phyloP scores from a whole-genome alignment of 1,139 yeast genomes.

The Geotrichum klebahnii region DNA sequence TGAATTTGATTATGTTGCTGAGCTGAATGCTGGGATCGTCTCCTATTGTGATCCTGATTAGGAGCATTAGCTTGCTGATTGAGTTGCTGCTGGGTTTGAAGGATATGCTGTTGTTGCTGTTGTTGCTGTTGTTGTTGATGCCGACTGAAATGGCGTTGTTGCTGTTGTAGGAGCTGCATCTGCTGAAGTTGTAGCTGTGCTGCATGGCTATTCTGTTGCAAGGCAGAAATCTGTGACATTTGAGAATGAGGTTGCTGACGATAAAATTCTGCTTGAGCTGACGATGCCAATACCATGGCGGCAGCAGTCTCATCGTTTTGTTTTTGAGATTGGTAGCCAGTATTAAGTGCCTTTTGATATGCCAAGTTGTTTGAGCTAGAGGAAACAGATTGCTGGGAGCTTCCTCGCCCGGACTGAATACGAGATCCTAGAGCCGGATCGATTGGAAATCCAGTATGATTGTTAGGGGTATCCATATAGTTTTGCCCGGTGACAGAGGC shows the following conservation, averaged over 20 bases:
- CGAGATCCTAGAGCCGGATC: constrained; percentile 22
- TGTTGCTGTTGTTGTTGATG: constrained; percentile 4
- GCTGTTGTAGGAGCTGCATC: constrained; percentile 13
- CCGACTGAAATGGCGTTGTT: constrained; percentile 14
- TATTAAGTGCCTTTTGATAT: constrained; percentile 1
- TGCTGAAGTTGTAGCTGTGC: constrained; percentile 14
- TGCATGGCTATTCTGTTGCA: constrained; percentile 8
- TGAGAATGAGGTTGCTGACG: constrained; percentile 17
- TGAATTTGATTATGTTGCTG: constrained; percentile 1
- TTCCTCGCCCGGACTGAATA: neutral
- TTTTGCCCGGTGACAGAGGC: neutral
- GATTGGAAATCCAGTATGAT: constrained; percentile 21
- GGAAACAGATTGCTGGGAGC: neutral
- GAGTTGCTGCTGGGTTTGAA: too few relatives aligned
- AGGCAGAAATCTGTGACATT: too few relatives aligned
- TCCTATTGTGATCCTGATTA: too few relatives aligned
- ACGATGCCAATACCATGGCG: too few relatives aligned
- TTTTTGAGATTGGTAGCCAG: constrained; percentile 3
- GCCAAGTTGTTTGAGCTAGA: neutral
- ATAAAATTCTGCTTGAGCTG: constrained; percentile 6
- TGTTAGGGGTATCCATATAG: constrained; percentile 3
- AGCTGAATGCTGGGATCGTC: constrained; percentile 3
- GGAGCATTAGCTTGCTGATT: too few relatives aligned
- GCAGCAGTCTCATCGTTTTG: constrained; percentile 2
- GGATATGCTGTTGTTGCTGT: too few relatives aligned